These are phyloP conservation scores for Starmerella gropengiesseri DNA, from an alignment of 805 yeast species.

Conservation along the genomic window DNA sequence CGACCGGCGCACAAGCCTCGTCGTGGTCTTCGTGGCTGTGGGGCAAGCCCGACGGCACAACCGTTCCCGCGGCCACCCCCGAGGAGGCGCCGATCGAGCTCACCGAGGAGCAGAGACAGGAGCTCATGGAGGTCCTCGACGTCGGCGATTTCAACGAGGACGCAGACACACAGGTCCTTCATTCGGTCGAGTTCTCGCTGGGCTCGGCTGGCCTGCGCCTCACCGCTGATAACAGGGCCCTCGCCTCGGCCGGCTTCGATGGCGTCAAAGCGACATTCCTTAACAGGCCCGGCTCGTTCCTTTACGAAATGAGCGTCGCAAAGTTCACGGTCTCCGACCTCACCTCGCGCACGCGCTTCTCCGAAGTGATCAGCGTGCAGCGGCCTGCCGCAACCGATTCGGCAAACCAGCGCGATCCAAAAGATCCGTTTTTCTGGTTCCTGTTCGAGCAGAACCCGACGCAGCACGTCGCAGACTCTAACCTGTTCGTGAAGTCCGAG, in stretches of 20 bases:
- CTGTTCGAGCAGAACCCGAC: constrained; percentile 80
- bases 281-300: constrained; percentile 70
- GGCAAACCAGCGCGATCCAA: constrained; percentile 3
- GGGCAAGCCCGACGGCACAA: constrained; percentile 14
- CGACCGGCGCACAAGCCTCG: constrained; percentile 5
- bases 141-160: constrained; percentile 48
- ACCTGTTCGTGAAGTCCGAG: constrained; percentile 57
- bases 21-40: constrained; percentile 25
- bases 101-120: constrained; percentile 80
- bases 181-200: constrained; percentile 57
- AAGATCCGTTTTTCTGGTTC: constrained; percentile 52
- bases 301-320: constrained; percentile 60
- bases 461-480: constrained; percentile 73
- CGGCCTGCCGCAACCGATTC: not conserved
- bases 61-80: not conserved
- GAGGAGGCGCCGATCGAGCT: constrained; percentile 29
- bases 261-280: constrained; percentile 64
- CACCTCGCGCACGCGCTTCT: constrained; percentile 64
- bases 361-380: constrained; percentile 26
- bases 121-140: constrained; percentile 86
- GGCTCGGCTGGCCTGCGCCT: constrained; percentile 69
- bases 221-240: constrained; percentile 32
- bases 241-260: constrained; percentile 74
- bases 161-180: constrained; percentile 37
- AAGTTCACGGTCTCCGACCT: constrained; percentile 85